A percentile compares a stretch with the other conserved stretches of the same genome.
phyloP scores from a whole-genome alignment of 192 early-diverging fungal genomes.

The Helicostylum pulchrum region DNA sequence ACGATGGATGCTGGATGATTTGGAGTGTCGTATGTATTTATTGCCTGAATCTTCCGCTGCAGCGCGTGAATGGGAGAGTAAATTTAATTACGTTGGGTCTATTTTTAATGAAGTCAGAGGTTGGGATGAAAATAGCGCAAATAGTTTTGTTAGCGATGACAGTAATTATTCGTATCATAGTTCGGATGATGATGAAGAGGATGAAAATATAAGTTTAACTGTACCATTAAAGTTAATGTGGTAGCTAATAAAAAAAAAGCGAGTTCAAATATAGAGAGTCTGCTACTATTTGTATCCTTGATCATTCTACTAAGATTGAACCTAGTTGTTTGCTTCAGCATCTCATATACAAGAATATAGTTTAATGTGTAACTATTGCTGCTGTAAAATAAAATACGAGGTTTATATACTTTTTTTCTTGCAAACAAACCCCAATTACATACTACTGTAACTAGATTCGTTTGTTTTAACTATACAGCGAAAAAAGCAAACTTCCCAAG shows the following conservation, averaged over 20 bases:
- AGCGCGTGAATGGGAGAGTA: conserved; percentile 22
- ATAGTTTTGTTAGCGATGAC: neutral
- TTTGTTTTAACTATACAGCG: too few species aligned
- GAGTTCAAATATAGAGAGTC: too few species aligned
- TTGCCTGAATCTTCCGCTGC: conserved; percentile 23
- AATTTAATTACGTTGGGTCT: conserved; percentile 24
- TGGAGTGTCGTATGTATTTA: conserved; percentile 33
- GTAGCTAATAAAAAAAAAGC: too few species aligned
- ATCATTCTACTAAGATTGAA: too few species aligned
- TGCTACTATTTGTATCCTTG: too few species aligned
- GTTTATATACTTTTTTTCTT: neutral
- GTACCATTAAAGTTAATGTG: conserved; percentile 15
- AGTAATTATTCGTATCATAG: neutral
- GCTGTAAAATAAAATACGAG: too few species aligned
- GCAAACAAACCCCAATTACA: neutral
- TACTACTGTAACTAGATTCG: too few species aligned
- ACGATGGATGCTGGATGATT: neutral
- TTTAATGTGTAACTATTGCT: too few species aligned
- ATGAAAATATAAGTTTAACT: neutral
- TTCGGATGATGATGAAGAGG: neutral
- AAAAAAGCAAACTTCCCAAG: too few species aligned
- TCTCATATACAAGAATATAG: too few species aligned
- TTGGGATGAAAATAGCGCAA: neutral
- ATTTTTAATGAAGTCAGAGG: conserved; percentile 23
- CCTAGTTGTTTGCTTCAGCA: too few species aligned